A percentile compares a stretch with the other conserved stretches of the same genome.
phyloP scores from a whole-genome alignment of 2,329 filamentous ascomycete genomes.

The Ophiostoma fasciatum region DNA sequence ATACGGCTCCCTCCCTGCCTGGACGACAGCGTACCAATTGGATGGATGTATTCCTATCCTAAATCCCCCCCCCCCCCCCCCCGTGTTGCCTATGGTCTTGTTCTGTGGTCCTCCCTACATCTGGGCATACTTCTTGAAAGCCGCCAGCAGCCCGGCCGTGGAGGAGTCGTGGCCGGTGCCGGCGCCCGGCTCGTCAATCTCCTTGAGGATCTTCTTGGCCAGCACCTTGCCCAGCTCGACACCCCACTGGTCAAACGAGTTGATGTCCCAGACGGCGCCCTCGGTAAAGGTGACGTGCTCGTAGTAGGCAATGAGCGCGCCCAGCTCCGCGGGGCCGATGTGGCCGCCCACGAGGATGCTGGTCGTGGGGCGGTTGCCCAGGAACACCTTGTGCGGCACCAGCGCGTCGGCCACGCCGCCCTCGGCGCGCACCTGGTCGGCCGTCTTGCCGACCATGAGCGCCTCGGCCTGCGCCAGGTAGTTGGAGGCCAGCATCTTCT shows the following conservation, averaged over 20 bases:
- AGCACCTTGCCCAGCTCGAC: slow-evolving; percentile 94
- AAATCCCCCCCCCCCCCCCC: too few species aligned
- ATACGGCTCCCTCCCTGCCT: background rate
- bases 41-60: too few species aligned
- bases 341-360: slow-evolving; percentile 78
- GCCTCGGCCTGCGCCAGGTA: slow-evolving; percentile 83
- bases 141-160: slow-evolving; percentile 77
- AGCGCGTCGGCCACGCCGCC: slow-evolving; percentile 53
- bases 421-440: slow-evolving; percentile 65
- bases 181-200: slow-evolving; percentile 67
- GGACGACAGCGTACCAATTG: too few species aligned
- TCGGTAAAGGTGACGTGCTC: slow-evolving; percentile 98
- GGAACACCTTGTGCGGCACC: slow-evolving; percentile 97
- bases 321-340: slow-evolving; percentile 87
- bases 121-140: slow-evolving; percentile 66
- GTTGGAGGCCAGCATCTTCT: slow-evolving; percentile 89
- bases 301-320: slow-evolving; percentile 95
- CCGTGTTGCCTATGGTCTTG: too few species aligned
- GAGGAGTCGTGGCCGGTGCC: slow-evolving; percentile 67
- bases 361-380: slow-evolving; percentile 93
- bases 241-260: slow-evolving; percentile 99
- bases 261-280: slow-evolving; percentile 98
- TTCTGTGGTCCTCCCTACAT: slow-evolving; percentile 23
- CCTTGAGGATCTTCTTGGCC: slow-evolving; percentile 77
- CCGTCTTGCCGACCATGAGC: slow-evolving; percentile 80